Conservation (phyloP, 2,329 filamentous ascomycete species). For the Sporothrix globosa region DNA sequence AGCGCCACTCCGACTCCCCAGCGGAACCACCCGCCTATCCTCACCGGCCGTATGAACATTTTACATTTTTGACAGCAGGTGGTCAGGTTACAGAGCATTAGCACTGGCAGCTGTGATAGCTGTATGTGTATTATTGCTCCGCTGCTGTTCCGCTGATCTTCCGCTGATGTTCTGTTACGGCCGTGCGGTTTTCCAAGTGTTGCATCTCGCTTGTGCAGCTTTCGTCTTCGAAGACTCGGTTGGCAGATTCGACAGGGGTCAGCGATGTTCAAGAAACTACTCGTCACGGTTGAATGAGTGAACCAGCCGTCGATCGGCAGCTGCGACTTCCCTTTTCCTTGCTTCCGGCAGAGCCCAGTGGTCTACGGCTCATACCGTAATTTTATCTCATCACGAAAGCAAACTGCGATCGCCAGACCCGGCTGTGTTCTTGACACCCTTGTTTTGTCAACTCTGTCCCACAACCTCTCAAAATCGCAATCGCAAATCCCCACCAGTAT, state of each 20-base stretch:
- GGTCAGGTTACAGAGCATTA: not conserved
- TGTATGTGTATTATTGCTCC: not conserved
- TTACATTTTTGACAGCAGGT: not conserved
- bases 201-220: not conserved
- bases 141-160: too few relatives aligned
- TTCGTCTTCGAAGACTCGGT: too few relatives aligned
- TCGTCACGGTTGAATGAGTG: not conserved
- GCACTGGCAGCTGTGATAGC: not conserved
- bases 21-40: not conserved
- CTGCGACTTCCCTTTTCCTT: not conserved
- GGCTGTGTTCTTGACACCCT: not conserved
- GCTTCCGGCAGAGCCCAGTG: not conserved
- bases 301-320: constrained; percentile 4
- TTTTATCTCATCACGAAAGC: not conserved
- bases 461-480: not conserved
- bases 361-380: not conserved
- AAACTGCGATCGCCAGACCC: constrained; percentile 3
- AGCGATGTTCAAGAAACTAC: not conserved
- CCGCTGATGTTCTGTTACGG: not conserved
- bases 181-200: not conserved
- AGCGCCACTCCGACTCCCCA: not conserved
- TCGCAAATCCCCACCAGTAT: not conserved
- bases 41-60: not conserved
- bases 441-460: not conserved
- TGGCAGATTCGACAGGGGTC: not conserved